These are phyloP conservation scores for Kalanchoe fedtschenkoi DNA, from an alignment of 164 flowering plant genomes.

Conservation along the genomic window DNA sequence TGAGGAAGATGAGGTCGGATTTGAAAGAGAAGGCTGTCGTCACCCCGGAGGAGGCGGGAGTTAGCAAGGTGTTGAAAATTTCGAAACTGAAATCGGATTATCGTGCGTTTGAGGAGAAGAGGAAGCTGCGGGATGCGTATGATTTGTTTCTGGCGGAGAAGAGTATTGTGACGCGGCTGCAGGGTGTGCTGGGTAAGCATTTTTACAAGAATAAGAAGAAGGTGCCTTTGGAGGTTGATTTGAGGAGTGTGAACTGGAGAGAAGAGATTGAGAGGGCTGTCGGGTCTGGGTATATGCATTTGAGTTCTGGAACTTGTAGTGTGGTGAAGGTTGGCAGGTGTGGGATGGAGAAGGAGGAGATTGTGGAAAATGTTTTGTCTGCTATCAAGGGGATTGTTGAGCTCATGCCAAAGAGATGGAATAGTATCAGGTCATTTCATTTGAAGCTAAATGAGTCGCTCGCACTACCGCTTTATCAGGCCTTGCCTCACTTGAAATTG, in stretches of 20 bases:
- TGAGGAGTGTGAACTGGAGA: conserved; percentile 59
- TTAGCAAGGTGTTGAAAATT: conserved; percentile 59
- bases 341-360: conserved; percentile 37
- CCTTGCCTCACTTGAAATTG: conserved; percentile 52
- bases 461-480: conserved; percentile 73
- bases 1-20: conserved; percentile 25
- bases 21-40: conserved; percentile 35
- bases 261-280: conserved; percentile 51
- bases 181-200: conserved; percentile 64
- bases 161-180: conserved; percentile 44
- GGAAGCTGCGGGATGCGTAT: conserved; percentile 55
- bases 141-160: conserved; percentile 48
- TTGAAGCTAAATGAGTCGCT: conserved; percentile 59
- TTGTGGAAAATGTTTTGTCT: conserved; percentile 51
- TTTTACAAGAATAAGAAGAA: conserved; percentile 71
- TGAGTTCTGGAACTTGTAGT: conserved; percentile 73
- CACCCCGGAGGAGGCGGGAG: conserved; percentile 43
- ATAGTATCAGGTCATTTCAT: conserved; percentile 52
- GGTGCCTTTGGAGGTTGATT: conserved; percentile 63
- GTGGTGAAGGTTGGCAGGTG: conserved; percentile 46
- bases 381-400: conserved; percentile 48
- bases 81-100: conserved; percentile 71
- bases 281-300: conserved; percentile 39
- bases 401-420: conserved; percentile 64
- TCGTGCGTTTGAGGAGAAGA: conserved; percentile 56